phyloP scores from a whole-genome alignment of 345 rosid species.

The Syzygium aromaticum region DNA sequence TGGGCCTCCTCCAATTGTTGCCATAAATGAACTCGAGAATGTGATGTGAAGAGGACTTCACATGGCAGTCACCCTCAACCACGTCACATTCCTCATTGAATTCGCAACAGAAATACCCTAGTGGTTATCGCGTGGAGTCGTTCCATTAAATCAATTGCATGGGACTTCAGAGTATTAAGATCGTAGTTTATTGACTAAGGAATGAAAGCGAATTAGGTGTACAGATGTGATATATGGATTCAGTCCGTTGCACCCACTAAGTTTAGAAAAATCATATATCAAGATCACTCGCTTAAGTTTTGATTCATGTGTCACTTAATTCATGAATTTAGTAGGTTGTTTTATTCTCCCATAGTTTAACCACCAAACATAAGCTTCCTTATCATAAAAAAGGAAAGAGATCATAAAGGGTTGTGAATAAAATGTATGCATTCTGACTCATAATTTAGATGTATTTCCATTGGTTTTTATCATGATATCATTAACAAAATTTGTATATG shows the following conservation, averaged over 20 bases:
- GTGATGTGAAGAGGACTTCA: slow-evolving; percentile 8
- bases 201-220: background rate
- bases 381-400: background rate
- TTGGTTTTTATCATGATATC: background rate
- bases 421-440: background rate
- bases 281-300: background rate
- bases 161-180: background rate
- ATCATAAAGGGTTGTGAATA: background rate
- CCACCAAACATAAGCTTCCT: background rate
- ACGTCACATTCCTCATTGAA: background rate
- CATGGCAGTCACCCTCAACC: slow-evolving; percentile 23
- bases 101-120: background rate
- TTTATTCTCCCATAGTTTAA: background rate
- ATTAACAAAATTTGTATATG: background rate
- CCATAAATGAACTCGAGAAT: slow-evolving; percentile 11
- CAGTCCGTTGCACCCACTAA: background rate
- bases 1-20: background rate
- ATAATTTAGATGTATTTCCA: background rate
- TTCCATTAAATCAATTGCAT: background rate
- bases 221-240: background rate
- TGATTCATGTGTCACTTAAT: background rate
- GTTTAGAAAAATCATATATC: background rate
- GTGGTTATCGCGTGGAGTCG: background rate
- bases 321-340: background rate
- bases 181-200: background rate